These are phyloP conservation scores for Suhomyces wounanorum DNA, from an alignment of 1,139 yeast genomes.

Conservation along the genomic window DNA sequence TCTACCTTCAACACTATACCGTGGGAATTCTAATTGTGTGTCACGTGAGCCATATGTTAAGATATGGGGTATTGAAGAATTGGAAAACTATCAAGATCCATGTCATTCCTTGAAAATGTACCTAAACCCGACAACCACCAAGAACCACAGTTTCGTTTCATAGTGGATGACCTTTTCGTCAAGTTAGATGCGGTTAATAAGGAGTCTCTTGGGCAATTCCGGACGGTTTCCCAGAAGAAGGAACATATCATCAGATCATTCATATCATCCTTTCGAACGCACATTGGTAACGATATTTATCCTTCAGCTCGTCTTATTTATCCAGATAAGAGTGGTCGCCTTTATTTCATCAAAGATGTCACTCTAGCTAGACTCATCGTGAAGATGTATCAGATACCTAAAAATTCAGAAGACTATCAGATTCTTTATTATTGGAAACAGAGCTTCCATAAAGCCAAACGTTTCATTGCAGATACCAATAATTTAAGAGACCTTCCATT, in stretches of 20 bases:
- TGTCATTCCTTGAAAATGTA: conserved; percentile 17
- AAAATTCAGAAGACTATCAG: conserved; percentile 36
- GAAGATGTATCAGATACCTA: conserved; percentile 38
- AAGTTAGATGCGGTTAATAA: conserved; percentile 34
- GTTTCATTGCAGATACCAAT: conserved; percentile 32
- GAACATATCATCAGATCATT: conserved; percentile 44
- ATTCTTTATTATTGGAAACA: conserved; percentile 44
- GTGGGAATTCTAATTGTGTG: no score
- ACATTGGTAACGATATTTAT: conserved; percentile 69
- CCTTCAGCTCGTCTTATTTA: conserved; percentile 65
- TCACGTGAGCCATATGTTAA: not conserved
- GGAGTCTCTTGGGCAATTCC: conserved; percentile 29
- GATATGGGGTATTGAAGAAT: not conserved
- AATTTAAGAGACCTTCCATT: conserved; percentile 48
- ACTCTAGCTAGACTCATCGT: conserved; percentile 47
- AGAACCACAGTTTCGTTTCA: conserved; percentile 27
- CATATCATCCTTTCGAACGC: conserved; percentile 58
- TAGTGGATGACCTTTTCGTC: conserved; percentile 35
- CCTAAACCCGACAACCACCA: conserved; percentile 14
- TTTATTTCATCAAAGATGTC: conserved; percentile 55
- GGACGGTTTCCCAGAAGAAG: conserved; percentile 34
- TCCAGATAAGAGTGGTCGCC: conserved; percentile 61
- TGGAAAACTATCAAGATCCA: not conserved
- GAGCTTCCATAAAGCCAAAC: conserved; percentile 32
- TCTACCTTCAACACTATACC: not conserved